A percentile compares a stretch with the other conserved stretches of the same genome.
These are phyloP conservation scores for Syzygium malaccense DNA, from an alignment of 441 rosid species.

Conservation along the genomic window DNA sequence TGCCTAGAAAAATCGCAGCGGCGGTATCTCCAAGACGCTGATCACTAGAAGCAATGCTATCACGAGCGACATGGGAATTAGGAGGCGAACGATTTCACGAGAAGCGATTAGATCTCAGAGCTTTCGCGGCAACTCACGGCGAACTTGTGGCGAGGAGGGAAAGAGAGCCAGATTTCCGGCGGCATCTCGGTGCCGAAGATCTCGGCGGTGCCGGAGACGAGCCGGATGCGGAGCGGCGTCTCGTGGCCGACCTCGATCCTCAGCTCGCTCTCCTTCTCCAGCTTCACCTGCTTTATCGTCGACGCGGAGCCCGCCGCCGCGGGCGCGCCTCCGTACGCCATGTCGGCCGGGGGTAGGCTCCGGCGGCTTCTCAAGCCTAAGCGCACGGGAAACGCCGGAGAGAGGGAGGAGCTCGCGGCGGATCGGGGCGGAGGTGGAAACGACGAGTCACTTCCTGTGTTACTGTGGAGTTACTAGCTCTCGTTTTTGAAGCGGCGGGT, in stretches of 20 bases:
- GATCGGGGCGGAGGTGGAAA: neutral
- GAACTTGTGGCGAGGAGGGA: conserved; percentile 81
- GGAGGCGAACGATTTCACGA: neutral
- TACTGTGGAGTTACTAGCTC: too few relatives aligned
- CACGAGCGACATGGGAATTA: neutral
- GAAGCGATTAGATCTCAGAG: neutral
- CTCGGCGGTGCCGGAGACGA: conserved; percentile 76
- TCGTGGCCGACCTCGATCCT: conserved; percentile 74
- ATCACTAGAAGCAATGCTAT: neutral
- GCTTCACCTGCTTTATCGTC: conserved; percentile 56
- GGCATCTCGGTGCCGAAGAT: conserved; percentile 88
- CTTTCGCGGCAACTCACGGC: conserved; percentile 36
- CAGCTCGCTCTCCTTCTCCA: conserved; percentile 81
- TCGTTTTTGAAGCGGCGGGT: too few relatives aligned
- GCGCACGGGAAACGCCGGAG: neutral
- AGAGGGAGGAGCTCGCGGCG: neutral
- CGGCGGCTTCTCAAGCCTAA: neutral
- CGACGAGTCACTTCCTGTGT: neutral
- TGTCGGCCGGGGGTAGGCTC: neutral
- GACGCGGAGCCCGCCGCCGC: conserved; percentile 18
- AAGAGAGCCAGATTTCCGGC: conserved; percentile 80
- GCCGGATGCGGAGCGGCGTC: conserved; percentile 57
- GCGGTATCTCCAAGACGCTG: neutral
- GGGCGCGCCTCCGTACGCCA: conserved; percentile 12
- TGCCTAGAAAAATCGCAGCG: neutral